phyloP scores from a whole-genome alignment of 75 land plant species.

The Picea sitchensis region DNA sequence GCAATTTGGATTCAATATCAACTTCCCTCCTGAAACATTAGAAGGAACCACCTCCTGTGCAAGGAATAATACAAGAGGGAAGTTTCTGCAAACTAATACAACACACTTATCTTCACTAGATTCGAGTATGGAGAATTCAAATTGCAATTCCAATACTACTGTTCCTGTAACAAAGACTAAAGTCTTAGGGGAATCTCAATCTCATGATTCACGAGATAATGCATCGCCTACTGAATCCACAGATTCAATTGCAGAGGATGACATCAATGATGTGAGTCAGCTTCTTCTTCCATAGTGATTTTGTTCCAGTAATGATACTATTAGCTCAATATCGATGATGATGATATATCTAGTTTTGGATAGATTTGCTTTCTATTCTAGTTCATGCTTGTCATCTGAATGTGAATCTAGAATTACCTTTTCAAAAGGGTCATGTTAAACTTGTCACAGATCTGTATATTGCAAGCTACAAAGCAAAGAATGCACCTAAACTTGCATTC shows the following conservation, averaged over 20 bases:
- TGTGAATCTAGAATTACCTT: not conserved
- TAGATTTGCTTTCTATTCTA: not conserved
- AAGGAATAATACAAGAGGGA: not conserved
- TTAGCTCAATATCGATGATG: not conserved
- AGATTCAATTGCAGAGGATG: constrained; percentile 4
- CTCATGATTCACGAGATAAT: not conserved
- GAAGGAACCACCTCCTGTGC: not conserved
- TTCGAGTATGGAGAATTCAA: not conserved
- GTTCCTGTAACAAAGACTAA: not conserved
- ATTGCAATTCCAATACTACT: not conserved
- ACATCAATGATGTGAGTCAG: constrained; percentile 1
- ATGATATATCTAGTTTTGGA: not conserved
- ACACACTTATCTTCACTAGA: not conserved
- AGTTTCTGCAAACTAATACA: not conserved
- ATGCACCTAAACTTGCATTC: too few relatives aligned
- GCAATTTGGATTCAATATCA: not conserved
- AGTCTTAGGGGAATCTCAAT: not conserved
- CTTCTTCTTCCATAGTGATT: not conserved
- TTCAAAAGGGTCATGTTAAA: not conserved
- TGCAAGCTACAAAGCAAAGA: too few relatives aligned
- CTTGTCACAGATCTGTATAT: too few relatives aligned
- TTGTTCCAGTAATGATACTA: not conserved
- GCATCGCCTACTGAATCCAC: not conserved
- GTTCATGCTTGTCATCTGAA: not conserved
- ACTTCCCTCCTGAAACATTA: not conserved